Percentiles rank a stretch among this genome's conserved stretches.
These are phyloP conservation scores for Diospyros lotus DNA, from an alignment of 148 eudicot genomes.

Conservation along the genomic window DNA sequence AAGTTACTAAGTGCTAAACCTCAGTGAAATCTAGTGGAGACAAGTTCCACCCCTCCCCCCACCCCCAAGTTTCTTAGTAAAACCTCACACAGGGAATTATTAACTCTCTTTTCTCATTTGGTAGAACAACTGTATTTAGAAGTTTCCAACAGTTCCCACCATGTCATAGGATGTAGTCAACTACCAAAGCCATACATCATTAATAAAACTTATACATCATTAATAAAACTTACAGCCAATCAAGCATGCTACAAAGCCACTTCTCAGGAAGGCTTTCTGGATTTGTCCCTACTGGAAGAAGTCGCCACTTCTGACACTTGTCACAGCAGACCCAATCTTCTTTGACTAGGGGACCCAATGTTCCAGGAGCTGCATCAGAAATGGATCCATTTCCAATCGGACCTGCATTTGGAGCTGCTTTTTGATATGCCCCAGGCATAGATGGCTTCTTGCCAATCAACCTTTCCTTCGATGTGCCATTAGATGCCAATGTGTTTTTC, in stretches of 20 bases:
- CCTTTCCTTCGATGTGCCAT: conserved; percentile 31
- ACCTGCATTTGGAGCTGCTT: conserved; percentile 27
- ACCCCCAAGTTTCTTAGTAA: no score
- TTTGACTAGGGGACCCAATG: conserved; percentile 35
- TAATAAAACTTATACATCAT: neutral
- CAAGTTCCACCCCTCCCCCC: no score
- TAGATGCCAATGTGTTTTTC: conserved; percentile 33
- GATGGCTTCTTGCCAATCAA: conserved; percentile 25
- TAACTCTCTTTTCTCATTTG: no score
- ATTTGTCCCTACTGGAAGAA: conserved; percentile 77
- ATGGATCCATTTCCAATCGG: conserved; percentile 33
- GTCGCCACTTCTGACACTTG: conserved; percentile 81
- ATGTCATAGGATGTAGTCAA: neutral
- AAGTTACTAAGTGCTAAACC: neutral
- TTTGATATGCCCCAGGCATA: conserved; percentile 25
- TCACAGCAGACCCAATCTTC: conserved; percentile 90
- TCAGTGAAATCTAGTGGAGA: neutral
- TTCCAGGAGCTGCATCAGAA: conserved; percentile 46
- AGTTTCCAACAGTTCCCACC: no score
- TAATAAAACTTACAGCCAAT: conserved; percentile 82
- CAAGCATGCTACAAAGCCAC: conserved; percentile 83
- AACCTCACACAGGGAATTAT: no score
- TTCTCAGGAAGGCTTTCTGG: conserved; percentile 67
- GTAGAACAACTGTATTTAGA: no score
- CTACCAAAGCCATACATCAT: neutral